Evolutionary conservation across 345 rosid species (phyloP).

Genomic region (Dimocarpus longan): DNA sequence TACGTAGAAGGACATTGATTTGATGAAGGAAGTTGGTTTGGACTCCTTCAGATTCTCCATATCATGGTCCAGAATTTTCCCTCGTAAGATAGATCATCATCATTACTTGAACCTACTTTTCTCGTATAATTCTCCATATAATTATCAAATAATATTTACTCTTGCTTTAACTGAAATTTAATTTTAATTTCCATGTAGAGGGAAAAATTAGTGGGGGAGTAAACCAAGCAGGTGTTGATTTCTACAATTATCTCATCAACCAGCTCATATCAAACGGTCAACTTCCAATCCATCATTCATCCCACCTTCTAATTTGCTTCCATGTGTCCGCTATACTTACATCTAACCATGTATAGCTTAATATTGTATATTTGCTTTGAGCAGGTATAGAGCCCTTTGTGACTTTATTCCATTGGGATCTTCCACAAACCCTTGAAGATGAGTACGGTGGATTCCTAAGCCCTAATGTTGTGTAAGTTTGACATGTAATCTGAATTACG

Average conservation of each 20-base stretch:
- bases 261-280: constrained; percentile 29
- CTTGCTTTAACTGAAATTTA: background rate
- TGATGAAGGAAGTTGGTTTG: constrained; percentile 42
- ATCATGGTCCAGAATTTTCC: constrained; percentile 55
- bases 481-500: background rate
- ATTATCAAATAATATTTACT: background rate
- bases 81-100: constrained; percentile 32
- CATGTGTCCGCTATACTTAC: background rate
- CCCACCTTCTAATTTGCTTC: background rate
- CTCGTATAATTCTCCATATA: background rate
- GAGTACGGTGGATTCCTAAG: constrained; percentile 61
- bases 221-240: constrained; percentile 31
- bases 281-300: background rate
- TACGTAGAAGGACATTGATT: constrained; percentile 40
- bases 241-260: constrained; percentile 36
- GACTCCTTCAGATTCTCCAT: constrained; percentile 54
- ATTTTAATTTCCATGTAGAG: constrained; percentile 14
- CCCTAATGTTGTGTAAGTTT: constrained; percentile 45
- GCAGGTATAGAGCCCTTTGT: constrained; percentile 57
- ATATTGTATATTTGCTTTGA: background rate
- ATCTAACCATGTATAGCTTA: too few relatives aligned
- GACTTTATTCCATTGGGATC: constrained; percentile 61
- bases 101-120: background rate
- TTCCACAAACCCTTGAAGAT: constrained; percentile 63
- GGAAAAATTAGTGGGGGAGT: constrained; percentile 39